Base-by-base conservation (phyloP, 345 rosid species). In the Chamaenerion angustifolium region DNA sequence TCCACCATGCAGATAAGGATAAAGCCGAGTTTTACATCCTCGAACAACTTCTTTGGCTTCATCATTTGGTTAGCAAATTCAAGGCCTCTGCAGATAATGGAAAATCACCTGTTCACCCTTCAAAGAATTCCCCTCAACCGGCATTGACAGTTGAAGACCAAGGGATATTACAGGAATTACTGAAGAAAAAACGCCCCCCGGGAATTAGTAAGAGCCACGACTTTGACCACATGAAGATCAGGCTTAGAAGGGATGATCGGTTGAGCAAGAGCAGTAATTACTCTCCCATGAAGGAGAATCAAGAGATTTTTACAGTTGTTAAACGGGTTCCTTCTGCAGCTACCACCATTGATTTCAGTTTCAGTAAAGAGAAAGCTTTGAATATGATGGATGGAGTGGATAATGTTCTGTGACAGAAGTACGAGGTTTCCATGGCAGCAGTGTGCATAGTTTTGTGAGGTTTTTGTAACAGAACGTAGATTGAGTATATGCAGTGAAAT, bases 1-100 rank as follows among this genome's bases (percentile, higher is more conserved):
- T 89, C 35, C 73, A 89, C 64, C 95, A 89, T 64, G 97, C 97
- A 1, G 76, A 76, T 60, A 85, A 74, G 73, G 85, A 71, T 52
- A 85, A 61, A 68, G 76, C 90, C 37, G 97, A 89, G 66, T 56
- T 77, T 61, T 79, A 74, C 66, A 81, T 89, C 66, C 88, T 85
- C 31, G 94, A 85, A 40, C 80, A 74, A n/a, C 53, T 89, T 2
- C 55, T 81, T 45, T 85, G 95, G 95, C 85, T 89, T 46, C 89
- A 89, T 42, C 81, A 76, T 62, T 68, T 89, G 59, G 81, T 81
- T 44, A 76, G 71, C 43, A 68, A 71, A 71, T 69, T 78, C 42
- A 70, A 66, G 64, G 51, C 17, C 40, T 47, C 55, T 8, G 10
- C 52, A 15, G 46, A 16, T 23, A 49, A 49, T 21, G 52, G 37